Percentiles rank a stretch among this genome's conserved stretches.
Conservation (phyloP, 2,329 filamentous ascomycete species). For the Fusarium decemcellulare region DNA sequence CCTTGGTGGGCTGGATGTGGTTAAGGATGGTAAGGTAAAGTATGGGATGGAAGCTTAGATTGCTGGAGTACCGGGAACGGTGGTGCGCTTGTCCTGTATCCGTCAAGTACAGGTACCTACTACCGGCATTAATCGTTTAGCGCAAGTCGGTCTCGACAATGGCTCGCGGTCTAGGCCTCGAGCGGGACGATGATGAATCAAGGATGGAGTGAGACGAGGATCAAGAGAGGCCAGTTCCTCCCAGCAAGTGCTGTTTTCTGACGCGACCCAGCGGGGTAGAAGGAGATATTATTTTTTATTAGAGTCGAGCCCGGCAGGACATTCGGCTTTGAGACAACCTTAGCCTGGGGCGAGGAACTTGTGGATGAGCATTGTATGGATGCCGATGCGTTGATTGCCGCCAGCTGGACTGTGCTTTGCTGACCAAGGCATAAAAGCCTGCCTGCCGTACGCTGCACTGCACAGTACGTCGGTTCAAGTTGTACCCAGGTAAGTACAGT, state of each 20-base stretch:
- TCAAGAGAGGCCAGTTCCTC: not conserved
- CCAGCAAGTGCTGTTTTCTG: not conserved
- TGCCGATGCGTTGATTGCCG: not conserved
- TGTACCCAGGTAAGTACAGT: not conserved
- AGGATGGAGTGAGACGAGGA: not conserved
- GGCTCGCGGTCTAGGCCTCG: conserved; percentile 31
- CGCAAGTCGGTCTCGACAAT: conserved; percentile 26
- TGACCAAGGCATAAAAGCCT: conserved; percentile 29
- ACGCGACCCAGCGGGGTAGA: conserved; percentile 32
- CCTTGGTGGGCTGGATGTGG: conserved; percentile 30
- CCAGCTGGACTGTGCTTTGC: conserved; percentile 13
- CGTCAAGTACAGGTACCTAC: conserved; percentile 33
- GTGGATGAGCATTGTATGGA: not conserved
- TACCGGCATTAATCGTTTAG: conserved; percentile 21
- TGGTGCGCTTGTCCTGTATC: conserved; percentile 18
- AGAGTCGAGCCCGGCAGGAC: not conserved
- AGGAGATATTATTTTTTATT: too few species aligned
- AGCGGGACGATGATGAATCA: conserved; percentile 22
- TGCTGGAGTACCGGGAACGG: conserved; percentile 31
- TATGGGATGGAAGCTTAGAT: conserved; percentile 27
- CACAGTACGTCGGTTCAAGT: too few species aligned
- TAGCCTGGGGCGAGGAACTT: not conserved
- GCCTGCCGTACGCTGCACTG: not conserved
- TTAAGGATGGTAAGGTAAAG: conserved; percentile 9
- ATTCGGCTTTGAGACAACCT: not conserved